phyloP scores from a whole-genome alignment of 306 rosid species.

The Rubus parviflorus region DNA sequence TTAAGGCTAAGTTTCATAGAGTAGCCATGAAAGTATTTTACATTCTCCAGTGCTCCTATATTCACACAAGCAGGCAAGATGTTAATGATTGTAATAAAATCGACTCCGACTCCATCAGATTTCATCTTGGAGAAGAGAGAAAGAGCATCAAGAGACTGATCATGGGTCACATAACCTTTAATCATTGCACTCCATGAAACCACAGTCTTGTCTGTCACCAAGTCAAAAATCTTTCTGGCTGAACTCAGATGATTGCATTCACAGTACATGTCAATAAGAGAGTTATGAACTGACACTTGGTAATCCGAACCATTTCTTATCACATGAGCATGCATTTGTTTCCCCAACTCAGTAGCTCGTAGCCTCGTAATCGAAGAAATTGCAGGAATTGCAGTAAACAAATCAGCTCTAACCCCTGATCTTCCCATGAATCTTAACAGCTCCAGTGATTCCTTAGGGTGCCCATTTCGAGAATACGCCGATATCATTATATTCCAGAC shows the following conservation, averaged over 20 bases:
- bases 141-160: constrained; percentile 47
- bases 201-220: constrained; percentile 43
- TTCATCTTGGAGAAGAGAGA: constrained; percentile 56
- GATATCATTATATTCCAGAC: constrained; percentile 81
- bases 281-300: constrained; percentile 63
- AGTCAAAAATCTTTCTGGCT: constrained; percentile 43
- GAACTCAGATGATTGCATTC: constrained; percentile 37
- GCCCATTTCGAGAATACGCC: constrained; percentile 42
- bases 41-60: constrained; percentile 67
- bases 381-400: constrained; percentile 65
- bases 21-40: constrained; percentile 64
- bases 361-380: constrained; percentile 58
- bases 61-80: constrained; percentile 69
- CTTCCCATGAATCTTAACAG: constrained; percentile 53
- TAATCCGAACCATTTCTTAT: constrained; percentile 62
- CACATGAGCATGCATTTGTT: constrained; percentile 66
- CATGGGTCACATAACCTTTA: constrained; percentile 57
- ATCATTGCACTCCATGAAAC: constrained; percentile 83
- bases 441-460: constrained; percentile 43
- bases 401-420: constrained; percentile 58
- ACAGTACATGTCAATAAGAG: constrained; percentile 72
- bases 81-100: constrained; percentile 58
- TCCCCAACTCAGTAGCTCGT: constrained; percentile 47
- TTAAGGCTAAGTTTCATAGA: constrained; percentile 53
- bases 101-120: constrained; percentile 47